Conservation (phyloP, 192 early-diverging fungal genomes). For the Entophlyctis helioformis region DNA sequence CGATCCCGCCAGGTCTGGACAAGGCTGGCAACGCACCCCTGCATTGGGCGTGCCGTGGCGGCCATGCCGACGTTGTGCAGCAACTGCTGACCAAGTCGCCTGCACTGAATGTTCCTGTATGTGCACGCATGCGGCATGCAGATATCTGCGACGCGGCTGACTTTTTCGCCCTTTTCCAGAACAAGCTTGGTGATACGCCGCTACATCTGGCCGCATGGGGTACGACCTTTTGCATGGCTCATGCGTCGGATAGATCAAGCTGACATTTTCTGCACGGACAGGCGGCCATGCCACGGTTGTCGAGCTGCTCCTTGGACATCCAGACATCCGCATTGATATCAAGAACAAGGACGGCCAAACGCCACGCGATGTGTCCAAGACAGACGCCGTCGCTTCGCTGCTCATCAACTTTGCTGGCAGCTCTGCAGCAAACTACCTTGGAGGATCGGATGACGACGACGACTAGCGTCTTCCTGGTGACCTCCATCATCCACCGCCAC, state of each 20-base stretch:
- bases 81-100: slow-evolving; percentile 22
- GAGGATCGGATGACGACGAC: slow-evolving; percentile 12
- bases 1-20: slow-evolving; percentile 15
- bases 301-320: slow-evolving; percentile 15
- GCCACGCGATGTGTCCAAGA: slow-evolving; percentile 20
- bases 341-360: slow-evolving; percentile 36
- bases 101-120: slow-evolving; percentile 25
- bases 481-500: no score
- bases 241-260: not conserved
- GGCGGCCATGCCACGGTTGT: slow-evolving; percentile 22
- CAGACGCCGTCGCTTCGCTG: slow-evolving; percentile 27
- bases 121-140: not conserved
- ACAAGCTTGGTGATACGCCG: slow-evolving; percentile 44
- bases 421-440: slow-evolving; percentile 1
- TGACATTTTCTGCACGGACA: no score
- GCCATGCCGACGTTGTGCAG: slow-evolving; percentile 29
- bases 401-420: slow-evolving; percentile 18
- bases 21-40: slow-evolving; percentile 40
- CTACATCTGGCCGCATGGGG: slow-evolving; percentile 41
- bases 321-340: slow-evolving; percentile 16
- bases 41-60: slow-evolving; percentile 40
- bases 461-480: no score
- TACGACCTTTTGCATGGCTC: not conserved
- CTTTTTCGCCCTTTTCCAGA: slow-evolving; percentile 15
- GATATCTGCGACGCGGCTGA: not conserved